phyloP scores from a whole-genome alignment of 768 basidiomycete genomes.

The Gloeopeniophorella convolvens region DNA sequence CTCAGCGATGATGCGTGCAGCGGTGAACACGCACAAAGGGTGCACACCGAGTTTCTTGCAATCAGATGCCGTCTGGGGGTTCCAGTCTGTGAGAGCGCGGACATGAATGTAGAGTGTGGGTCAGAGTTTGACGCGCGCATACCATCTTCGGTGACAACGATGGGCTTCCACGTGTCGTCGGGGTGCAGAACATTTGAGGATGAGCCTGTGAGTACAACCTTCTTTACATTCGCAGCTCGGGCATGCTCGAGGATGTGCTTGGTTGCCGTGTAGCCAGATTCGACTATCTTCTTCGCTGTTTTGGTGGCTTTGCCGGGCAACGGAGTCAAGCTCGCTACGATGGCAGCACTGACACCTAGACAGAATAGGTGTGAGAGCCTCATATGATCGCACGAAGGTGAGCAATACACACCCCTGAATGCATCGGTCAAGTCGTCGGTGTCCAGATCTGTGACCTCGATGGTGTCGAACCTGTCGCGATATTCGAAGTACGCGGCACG shows the following conservation, averaged over 20 bases:
- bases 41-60: constrained; percentile 11
- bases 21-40: constrained; percentile 13
- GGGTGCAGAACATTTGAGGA: constrained; percentile 12
- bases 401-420: constrained; percentile 23
- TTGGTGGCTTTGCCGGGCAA: background rate
- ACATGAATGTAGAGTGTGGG: background rate
- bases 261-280: constrained; percentile 4
- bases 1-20: constrained; percentile 11
- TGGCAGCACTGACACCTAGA: constrained; percentile 3
- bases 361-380: no score
- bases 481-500: constrained; percentile 11
- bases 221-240: constrained; percentile 6
- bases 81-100: constrained; percentile 9
- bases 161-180: constrained; percentile 12
- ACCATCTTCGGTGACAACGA: constrained; percentile 9
- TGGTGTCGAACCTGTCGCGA: constrained; percentile 21
- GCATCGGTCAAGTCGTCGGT: constrained; percentile 22
- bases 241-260: constrained; percentile 4
- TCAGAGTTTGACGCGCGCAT: background rate
- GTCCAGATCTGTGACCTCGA: constrained; percentile 22
- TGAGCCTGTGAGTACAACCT: constrained; percentile 5
- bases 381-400: no score
- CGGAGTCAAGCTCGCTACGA: background rate
- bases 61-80: constrained; percentile 7
- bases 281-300: background rate